These are phyloP conservation scores for Gnomoniopsis smithogilvyi DNA, from an alignment of 2,329 filamentous ascomycete species.

Conservation along the genomic window DNA sequence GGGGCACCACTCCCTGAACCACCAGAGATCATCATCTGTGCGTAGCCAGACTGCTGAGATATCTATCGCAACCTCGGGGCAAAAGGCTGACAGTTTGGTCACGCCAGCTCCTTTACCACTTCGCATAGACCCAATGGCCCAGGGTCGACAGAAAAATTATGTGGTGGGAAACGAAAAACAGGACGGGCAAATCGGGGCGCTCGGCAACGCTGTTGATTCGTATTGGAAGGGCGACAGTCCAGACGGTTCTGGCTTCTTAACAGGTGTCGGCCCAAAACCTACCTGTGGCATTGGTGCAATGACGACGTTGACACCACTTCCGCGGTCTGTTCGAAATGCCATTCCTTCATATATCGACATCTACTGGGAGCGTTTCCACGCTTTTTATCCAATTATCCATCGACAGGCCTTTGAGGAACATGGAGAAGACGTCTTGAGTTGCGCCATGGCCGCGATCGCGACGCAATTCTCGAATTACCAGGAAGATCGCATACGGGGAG, in stretches of 20 bases:
- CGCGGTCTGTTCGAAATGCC: constrained; percentile 34
- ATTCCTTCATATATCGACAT: constrained; percentile 49
- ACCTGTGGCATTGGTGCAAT: constrained; percentile 18
- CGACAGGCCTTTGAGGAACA: constrained; percentile 40
- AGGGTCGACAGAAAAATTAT: constrained; percentile 39
- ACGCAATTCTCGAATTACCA: constrained; percentile 46
- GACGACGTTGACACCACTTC: constrained; percentile 32
- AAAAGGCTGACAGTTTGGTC: constrained; percentile 48
- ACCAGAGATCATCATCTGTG: constrained; percentile 40
- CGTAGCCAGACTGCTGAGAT: constrained; percentile 48
- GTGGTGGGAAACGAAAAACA: constrained; percentile 24
- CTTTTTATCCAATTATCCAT: constrained; percentile 49
- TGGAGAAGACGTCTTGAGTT: constrained; percentile 43
- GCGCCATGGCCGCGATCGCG: constrained; percentile 56
- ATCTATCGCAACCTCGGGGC: constrained; percentile 37
- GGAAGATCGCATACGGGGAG: constrained; percentile 48
- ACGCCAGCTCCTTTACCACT: constrained; percentile 38
- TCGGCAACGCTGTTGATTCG: constrained; percentile 1
- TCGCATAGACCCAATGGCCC: constrained; percentile 32
- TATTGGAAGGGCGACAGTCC: constrained; percentile 10
- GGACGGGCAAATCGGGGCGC: background rate
- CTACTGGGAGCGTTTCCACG: constrained; percentile 52
- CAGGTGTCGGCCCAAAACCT: constrained; percentile 29
- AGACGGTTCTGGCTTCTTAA: constrained; percentile 27
- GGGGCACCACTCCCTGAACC: constrained; percentile 26